Percentiles rank a stretch among this genome's conserved stretches.
These are phyloP conservation scores for Elsinoe perseae DNA, from an alignment of 2,329 filamentous ascomycete species.

Conservation along the genomic window DNA sequence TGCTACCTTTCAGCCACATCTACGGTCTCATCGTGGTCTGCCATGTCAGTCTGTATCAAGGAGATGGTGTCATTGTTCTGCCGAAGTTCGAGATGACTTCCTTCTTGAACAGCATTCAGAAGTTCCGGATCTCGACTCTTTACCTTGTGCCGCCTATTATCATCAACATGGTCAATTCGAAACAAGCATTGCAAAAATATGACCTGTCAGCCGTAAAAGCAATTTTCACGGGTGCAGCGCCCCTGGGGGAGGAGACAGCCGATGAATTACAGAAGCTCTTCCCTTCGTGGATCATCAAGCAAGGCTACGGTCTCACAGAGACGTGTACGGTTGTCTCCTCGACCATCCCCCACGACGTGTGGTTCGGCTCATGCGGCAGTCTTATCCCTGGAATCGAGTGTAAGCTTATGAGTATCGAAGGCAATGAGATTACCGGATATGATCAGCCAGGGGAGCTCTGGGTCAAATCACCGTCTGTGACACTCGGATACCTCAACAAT, in stretches of 20 bases:
- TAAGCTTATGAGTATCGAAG: constrained; percentile 61
- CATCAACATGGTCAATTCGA: constrained; percentile 63
- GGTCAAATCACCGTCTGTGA: constrained; percentile 67
- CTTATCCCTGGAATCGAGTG: constrained; percentile 58
- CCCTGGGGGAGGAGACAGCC: constrained; percentile 65
- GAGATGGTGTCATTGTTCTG: constrained; percentile 65
- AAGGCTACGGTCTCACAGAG: constrained; percentile 75
- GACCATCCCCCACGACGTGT: constrained; percentile 55
- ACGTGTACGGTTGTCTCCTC: constrained; percentile 62
- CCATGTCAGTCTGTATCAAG: constrained; percentile 58
- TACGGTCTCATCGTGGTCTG: constrained; percentile 68
- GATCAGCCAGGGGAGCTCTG: constrained; percentile 74
- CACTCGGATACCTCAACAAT: constrained; percentile 81
- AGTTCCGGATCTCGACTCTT: constrained; percentile 59
- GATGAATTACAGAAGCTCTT: constrained; percentile 54
- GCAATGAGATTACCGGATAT: constrained; percentile 60
- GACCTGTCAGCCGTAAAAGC: constrained; percentile 60
- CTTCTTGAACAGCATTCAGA: constrained; percentile 57
- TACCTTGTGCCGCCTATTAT: constrained; percentile 74
- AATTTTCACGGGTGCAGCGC: constrained; percentile 70
- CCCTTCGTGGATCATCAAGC: constrained; percentile 56
- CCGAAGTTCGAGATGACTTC: constrained; percentile 61
- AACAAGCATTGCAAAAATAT: constrained; percentile 54
- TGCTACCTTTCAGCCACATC: constrained; percentile 77
- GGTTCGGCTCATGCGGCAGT: constrained; percentile 63